Evolutionary conservation across 2,329 filamentous ascomycete species (phyloP).

Genomic region (Cladosporium sp.): DNA sequence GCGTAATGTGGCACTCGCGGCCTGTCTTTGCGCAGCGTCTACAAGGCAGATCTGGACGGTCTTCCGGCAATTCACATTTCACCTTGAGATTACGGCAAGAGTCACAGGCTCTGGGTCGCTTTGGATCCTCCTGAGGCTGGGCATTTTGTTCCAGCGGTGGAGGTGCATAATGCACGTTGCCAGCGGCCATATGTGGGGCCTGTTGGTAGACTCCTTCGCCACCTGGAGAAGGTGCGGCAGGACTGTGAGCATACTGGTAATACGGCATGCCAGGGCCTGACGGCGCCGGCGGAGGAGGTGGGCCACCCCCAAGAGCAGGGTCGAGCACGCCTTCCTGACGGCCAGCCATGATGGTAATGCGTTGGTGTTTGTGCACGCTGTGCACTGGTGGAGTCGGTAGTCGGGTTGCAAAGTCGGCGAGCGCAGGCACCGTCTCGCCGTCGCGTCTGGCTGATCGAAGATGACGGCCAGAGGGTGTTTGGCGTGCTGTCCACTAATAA

Average conservation of each 20-base stretch:
- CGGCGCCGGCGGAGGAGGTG: background rate
- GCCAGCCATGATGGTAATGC: background rate
- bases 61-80: slow-evolving; percentile 72
- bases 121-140: slow-evolving; percentile 32
- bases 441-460: background rate
- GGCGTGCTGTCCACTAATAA: background rate
- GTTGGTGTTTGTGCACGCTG: background rate
- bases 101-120: slow-evolving; percentile 46
- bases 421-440: slow-evolving; percentile 12
- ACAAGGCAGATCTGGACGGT: slow-evolving; percentile 54
- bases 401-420: slow-evolving; percentile 12
- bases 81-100: slow-evolving; percentile 54
- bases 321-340: slow-evolving; percentile 8
- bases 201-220: slow-evolving; percentile 5
- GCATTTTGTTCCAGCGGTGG: background rate
- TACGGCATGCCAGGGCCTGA: slow-evolving; percentile 6
- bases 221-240: background rate
- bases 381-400: slow-evolving; percentile 8
- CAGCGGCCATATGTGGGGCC: background rate
- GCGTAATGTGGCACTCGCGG: slow-evolving; percentile 72
- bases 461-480: background rate
- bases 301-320: slow-evolving; percentile 5
- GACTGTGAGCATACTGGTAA: slow-evolving; percentile 8
- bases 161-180: slow-evolving; percentile 6
- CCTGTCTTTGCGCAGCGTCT: slow-evolving; percentile 73